Base-by-base conservation (phyloP, 2,329 filamentous ascomycete genomes). In the Arachnomyces sp. region DNA sequence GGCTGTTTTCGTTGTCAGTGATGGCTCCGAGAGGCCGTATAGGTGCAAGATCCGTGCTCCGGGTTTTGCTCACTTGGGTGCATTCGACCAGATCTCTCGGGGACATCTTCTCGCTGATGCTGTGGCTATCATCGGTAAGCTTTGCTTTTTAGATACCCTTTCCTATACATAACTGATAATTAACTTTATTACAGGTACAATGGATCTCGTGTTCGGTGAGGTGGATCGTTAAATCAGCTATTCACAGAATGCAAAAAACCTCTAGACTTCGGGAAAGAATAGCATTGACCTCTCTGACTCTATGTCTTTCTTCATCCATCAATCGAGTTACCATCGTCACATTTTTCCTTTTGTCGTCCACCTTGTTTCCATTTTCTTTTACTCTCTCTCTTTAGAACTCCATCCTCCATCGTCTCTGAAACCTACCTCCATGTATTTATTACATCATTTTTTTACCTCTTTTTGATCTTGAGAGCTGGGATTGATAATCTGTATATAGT, bases 1-100 rank as follows among this genome's bases (percentile, higher is more conserved):
- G 92, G 92, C 84, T 63, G 92, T 98, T 33, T 98, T 84, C 63
- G 71, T 98, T 38, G 92, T 98, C 57, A 94, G 86, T 61, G 92
- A 98, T 61, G 92, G 92, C 49, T 92, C 82, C 62, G 92, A 98
- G 77, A 77, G 92, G 59, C 92, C 92, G 34, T 98, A 98, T 73
- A 78, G 93, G 59, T 95, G 92, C 70, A 93, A 95, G 73, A 95
- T 98, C 56, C 82, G 92, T 55, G 90, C 93, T 29, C 92, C 92
- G 43, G 92, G 92, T 47, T 98, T 98, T 59, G 92, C 92, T 49
- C 93, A 98, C 69, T 69, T 98, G 66, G 79, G 78, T 57, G 90
- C 87, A 51, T 95, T 98, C 64, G 92, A 98, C 64, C 90, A 96
- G 60, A 76, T 98, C 41, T 82, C 82, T 49, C 84, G 86, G 68